A percentile compares a stretch with the other conserved stretches of the same genome.
phyloP scores from a whole-genome alignment of 495 filamentous ascomycete genomes.

The Daldinia grandis region DNA sequence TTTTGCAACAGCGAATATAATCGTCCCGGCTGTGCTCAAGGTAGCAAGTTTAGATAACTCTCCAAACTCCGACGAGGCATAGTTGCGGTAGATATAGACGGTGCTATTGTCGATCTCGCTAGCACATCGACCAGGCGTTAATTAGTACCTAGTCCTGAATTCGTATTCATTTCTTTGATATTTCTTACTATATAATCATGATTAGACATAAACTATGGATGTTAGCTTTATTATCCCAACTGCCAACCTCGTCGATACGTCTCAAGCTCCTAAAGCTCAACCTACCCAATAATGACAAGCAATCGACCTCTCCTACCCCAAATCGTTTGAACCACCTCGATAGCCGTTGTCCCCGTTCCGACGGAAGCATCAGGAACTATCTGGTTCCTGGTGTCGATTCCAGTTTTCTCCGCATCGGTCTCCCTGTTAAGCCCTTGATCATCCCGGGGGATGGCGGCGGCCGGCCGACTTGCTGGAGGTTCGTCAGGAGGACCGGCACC shows the following conservation, averaged over 20 bases:
- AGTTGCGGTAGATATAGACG: conserved; percentile 57
- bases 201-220: conserved; percentile 49
- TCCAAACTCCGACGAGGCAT: conserved; percentile 56
- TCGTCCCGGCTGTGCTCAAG: conserved; percentile 54
- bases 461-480: conserved; percentile 9
- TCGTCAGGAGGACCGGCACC: conserved; percentile 25
- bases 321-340: conserved; percentile 55
- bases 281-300: conserved; percentile 55
- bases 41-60: conserved; percentile 54
- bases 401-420: neutral
- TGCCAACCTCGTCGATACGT: neutral
- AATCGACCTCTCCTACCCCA: conserved; percentile 55
- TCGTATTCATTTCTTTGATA: conserved; percentile 4
- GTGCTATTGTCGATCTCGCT: conserved; percentile 59
- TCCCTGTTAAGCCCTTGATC: neutral
- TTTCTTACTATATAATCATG: conserved; percentile 58
- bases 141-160: neutral
- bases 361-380: conserved; percentile 4
- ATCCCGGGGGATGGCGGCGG: neutral
- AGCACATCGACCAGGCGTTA: conserved; percentile 10
- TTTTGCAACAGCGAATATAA: conserved; percentile 57
- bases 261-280: neutral
- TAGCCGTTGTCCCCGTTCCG: conserved; percentile 44
- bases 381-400: conserved; percentile 18
- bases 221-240: conserved; percentile 24